Percentiles rank a stretch among this genome's conserved stretches.
phyloP scores from a whole-genome alignment of 176 grass and related monocot genomes.

The Tillandsia fasciculata region DNA sequence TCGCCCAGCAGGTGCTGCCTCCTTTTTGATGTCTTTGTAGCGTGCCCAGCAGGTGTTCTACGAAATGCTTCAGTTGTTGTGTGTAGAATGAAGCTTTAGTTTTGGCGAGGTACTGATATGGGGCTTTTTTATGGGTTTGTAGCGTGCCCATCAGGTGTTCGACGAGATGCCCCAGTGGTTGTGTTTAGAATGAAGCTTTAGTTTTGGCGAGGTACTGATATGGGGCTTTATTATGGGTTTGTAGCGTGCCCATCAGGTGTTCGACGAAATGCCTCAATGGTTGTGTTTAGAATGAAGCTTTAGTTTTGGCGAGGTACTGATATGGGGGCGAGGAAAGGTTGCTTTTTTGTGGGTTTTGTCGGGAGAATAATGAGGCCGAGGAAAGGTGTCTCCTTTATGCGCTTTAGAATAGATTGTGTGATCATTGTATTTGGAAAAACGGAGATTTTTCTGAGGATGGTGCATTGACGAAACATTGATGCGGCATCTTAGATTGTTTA shows the following conservation, averaged over 20 bases:
- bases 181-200: neutral
- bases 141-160: neutral
- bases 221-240: neutral
- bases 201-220: too few species aligned
- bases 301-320: too few species aligned
- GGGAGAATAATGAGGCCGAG: too few species aligned
- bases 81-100: neutral
- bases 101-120: too few species aligned
- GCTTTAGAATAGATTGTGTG: too few species aligned
- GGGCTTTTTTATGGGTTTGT: neutral
- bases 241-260: neutral
- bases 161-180: neutral
- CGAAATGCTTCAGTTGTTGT: neutral
- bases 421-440: too few species aligned
- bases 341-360: too few species aligned
- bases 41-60: neutral
- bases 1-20: slow-evolving; percentile 52
- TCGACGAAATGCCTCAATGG: neutral
- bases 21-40: neutral
- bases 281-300: neutral
- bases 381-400: too few species aligned
- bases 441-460: too few species aligned
- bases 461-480: too few species aligned
- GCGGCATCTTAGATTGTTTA: too few species aligned
- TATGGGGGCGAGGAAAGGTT: too few species aligned